Base-by-base conservation (phyloP, 164 flowering plant species). In the Magnolia sinica region DNA sequence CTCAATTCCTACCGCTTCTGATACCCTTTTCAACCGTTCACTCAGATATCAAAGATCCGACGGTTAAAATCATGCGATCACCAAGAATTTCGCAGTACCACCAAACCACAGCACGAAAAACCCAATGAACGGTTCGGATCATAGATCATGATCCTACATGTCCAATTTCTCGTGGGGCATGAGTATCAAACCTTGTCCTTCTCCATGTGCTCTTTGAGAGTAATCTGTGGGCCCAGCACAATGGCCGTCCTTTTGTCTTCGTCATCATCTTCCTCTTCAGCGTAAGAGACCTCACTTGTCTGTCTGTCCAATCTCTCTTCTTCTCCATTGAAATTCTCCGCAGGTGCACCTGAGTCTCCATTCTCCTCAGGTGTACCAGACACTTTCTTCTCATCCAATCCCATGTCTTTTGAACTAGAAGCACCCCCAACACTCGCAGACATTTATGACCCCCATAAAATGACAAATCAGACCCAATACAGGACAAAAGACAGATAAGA, bases 161-260 rank as follows among this genome's bases (percentile, higher is more conserved):
- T 22, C 19, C 10, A n/a, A 20, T 3, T 20, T 31, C 8, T 24
- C 6, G 5, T 4, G 23, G 45, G 19, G 72, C 8, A 7, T 49
- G 13, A 18, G 13, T 1, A 70, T 19, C 73, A 68, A 50, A 91
- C 98, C 91, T 92, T 94, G 73, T 92, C 98, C 80, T 86, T 90
- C 81, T 92, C 97, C 51, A 89, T 77, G 45, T 90, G 93, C 69
- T 91, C 91, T 73, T 91, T 92, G 78, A 94, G 87, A 7, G 93
- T 80, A 81, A 31, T 76, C 68, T 84, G 92, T 80, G 97, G 98
- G 72, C 98, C 98, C 87, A 94, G 77, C 64, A 87, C 86, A 50
- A 90, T 75, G 37, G 19, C 70, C 83, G 85, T 72, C 8, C 58
- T 77, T 18, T 74, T 78, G 18, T 82, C 83, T 14, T 83, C 88